Conservation (phyloP, 805 yeast species). For the Candida coleopterorum region DNA sequence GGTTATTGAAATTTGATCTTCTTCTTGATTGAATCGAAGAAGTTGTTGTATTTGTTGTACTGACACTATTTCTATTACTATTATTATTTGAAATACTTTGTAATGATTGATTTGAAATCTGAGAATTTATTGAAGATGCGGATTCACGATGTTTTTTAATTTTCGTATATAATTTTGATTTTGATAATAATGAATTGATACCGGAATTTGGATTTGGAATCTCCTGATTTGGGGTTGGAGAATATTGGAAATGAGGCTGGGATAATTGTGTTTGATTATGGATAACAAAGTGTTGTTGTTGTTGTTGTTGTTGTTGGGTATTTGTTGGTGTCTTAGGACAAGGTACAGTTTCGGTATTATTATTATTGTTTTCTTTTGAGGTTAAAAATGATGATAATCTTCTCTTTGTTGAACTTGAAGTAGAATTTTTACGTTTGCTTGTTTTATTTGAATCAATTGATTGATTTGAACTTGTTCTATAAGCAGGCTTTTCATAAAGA, state of each 20-base stretch:
- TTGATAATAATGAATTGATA: slow-evolving; percentile 17
- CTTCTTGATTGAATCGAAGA: slow-evolving; percentile 5
- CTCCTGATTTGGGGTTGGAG: slow-evolving; percentile 1
- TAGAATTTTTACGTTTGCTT: background rate
- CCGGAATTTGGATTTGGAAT: background rate
- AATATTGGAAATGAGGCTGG: too few relatives aligned
- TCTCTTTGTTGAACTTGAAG: slow-evolving; percentile 1
- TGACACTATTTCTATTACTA: slow-evolving; percentile 8
- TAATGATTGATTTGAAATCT: slow-evolving; percentile 10
- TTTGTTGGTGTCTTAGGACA: background rate
- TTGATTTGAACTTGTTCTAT: slow-evolving; percentile 6
- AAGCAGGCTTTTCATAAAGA: slow-evolving; percentile 2
- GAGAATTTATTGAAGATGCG: slow-evolving; percentile 23
- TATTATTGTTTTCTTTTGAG: background rate
- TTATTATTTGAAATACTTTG: background rate
- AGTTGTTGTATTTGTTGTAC: slow-evolving; percentile 13
- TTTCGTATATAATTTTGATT: slow-evolving; percentile 32
- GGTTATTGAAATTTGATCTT: slow-evolving; percentile 1
- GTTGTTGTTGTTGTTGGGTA: slow-evolving; percentile 2
- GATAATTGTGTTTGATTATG: background rate
- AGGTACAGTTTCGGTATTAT: background rate
- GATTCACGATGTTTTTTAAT: slow-evolving; percentile 35
- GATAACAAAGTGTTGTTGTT: background rate
- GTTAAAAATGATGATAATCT: slow-evolving; percentile 4
- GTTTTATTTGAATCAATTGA: slow-evolving; percentile 4